phyloP scores from a whole-genome alignment of 2,329 filamentous ascomycete genomes.

The Coniella lustricola region DNA sequence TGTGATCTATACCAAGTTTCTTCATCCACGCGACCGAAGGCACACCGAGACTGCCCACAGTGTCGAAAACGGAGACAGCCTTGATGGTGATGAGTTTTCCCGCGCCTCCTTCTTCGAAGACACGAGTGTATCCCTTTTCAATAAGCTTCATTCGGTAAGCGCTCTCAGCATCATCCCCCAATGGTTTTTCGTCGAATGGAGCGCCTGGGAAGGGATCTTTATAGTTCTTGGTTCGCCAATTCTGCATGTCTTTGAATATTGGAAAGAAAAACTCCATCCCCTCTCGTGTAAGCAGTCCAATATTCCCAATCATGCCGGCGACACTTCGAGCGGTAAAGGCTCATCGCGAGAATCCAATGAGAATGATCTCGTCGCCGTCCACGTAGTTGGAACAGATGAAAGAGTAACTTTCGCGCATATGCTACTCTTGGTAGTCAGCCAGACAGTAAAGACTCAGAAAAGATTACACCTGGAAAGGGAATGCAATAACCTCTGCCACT shows the following conservation, averaged over 20 bases:
- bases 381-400: constrained; percentile 57
- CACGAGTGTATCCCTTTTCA: constrained; percentile 34
- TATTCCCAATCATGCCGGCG: constrained; percentile 42
- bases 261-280: constrained; percentile 49
- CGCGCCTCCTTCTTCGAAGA: constrained; percentile 28
- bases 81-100: constrained; percentile 40
- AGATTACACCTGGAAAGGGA: too few species aligned
- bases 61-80: constrained; percentile 46
- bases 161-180: constrained; percentile 32
- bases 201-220: constrained; percentile 38
- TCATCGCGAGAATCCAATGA: constrained; percentile 51
- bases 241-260: constrained; percentile 50
- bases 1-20: constrained; percentile 37
- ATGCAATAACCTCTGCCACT: constrained; percentile 39
- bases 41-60: constrained; percentile 40
- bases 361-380: constrained; percentile 49
- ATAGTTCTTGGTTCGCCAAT: constrained; percentile 40
- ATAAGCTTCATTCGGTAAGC: constrained; percentile 39
- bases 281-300: constrained; percentile 46
- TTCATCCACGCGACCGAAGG: constrained; percentile 39
- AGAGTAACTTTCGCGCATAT: constrained; percentile 56
- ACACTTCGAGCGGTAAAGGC: constrained; percentile 53
- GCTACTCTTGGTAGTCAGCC: constrained; percentile 14
- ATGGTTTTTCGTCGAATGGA: constrained; percentile 44
- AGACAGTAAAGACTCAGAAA: not conserved